Conservation (phyloP, 75 land plant species). For the Selaginella moellendorffii region DNA sequence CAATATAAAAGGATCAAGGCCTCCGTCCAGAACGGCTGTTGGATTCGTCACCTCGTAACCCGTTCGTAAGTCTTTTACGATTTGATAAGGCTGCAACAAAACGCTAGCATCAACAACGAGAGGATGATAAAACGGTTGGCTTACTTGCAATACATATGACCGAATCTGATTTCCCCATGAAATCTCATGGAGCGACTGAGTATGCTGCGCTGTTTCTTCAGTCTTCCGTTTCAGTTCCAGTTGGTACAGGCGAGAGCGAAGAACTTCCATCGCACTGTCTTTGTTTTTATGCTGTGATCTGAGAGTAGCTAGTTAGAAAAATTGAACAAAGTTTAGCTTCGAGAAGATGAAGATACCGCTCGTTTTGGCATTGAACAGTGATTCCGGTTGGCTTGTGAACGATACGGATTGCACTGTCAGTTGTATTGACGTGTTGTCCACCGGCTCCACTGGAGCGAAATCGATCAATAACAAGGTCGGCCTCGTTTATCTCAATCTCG, state of each 20-base stretch:
- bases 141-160: constrained; percentile 85
- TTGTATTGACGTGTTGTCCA: constrained; percentile 85
- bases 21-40: constrained; percentile 82
- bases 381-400: constrained; percentile 86
- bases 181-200: constrained; percentile 72
- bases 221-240: constrained; percentile 79
- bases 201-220: constrained; percentile 70
- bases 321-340: no score
- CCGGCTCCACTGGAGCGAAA: constrained; percentile 91
- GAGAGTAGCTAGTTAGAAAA: constrained; percentile 5
- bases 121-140: no score
- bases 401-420: constrained; percentile 92
- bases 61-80: constrained; percentile 94
- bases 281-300: constrained; percentile 93
- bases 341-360: constrained; percentile 55
- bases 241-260: constrained; percentile 79
- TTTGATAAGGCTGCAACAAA: constrained; percentile 85
- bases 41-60: constrained; percentile 88
- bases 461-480: constrained; percentile 74
- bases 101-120: no score
- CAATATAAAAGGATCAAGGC: constrained; percentile 77
- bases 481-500: constrained; percentile 52
- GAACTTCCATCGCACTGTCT: constrained; percentile 72
- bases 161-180: constrained; percentile 96
- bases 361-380: constrained; percentile 70